phyloP scores from a whole-genome alignment of 495 filamentous ascomycete genomes.

The Aspergillus leporis region DNA sequence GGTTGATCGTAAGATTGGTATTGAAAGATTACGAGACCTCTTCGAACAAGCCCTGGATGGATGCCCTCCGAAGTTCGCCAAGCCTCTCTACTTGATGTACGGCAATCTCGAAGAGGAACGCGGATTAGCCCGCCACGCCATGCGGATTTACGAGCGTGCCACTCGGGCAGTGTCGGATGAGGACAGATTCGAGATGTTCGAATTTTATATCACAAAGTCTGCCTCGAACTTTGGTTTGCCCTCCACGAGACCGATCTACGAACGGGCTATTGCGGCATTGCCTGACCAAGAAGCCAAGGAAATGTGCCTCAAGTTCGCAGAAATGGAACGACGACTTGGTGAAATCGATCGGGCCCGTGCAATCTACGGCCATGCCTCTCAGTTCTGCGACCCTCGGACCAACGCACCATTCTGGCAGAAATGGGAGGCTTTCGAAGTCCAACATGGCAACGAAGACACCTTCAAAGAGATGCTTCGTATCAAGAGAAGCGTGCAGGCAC shows the following conservation, averaged over 20 bases:
- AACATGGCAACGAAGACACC: conserved; percentile 98
- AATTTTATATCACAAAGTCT: conserved; percentile 99
- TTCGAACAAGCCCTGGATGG: conserved; percentile 97
- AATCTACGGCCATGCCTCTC: conserved; percentile 94
- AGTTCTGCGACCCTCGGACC: conserved; percentile 94
- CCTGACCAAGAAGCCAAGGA: conserved; percentile 93
- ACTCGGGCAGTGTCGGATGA: conserved; percentile 95
- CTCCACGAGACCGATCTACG: conserved; percentile 95
- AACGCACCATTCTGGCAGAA: conserved; percentile 90
- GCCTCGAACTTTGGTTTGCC: conserved; percentile 97
- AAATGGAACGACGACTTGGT: conserved; percentile 95
- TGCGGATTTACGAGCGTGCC: conserved; percentile 98
- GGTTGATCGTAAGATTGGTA: conserved; percentile 89
- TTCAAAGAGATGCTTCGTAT: conserved; percentile 99
- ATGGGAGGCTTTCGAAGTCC: conserved; percentile 96
- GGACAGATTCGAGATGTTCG: conserved; percentile 96
- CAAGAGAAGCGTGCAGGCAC: conserved; percentile 94
- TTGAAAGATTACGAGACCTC: conserved; percentile 90
- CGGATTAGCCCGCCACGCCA: conserved; percentile 92
- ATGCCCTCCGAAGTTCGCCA: conserved; percentile 94
- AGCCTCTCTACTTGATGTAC: conserved; percentile 96
- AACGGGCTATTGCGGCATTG: conserved; percentile 86
- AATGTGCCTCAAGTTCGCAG: conserved; percentile 99
- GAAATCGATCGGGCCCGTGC: conserved; percentile 95
- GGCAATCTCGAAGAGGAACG: conserved; percentile 96